These are phyloP conservation scores for Calonectria pseudoreteaudii DNA, from an alignment of 2,329 filamentous ascomycete species.

Conservation along the genomic window DNA sequence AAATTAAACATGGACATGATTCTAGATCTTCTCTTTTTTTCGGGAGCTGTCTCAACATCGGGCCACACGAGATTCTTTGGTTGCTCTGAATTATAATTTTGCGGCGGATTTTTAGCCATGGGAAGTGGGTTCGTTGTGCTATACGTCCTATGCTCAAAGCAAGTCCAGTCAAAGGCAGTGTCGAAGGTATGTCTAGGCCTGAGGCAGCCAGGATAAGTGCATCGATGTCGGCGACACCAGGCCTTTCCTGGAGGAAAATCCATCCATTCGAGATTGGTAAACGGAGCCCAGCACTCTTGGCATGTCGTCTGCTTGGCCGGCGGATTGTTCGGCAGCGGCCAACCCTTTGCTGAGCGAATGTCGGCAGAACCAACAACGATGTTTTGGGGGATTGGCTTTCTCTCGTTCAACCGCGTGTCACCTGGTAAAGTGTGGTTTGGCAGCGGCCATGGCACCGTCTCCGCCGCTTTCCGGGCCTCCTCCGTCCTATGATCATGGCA, in stretches of 20 bases:
- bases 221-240: slow-evolving; percentile 11
- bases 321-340: neutral
- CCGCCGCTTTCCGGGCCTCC: neutral
- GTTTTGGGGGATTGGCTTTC: neutral
- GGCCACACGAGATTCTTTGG: neutral
- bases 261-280: neutral
- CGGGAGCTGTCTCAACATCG: neutral
- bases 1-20: slow-evolving; percentile 18
- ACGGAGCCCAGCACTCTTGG: neutral
- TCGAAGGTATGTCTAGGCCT: neutral
- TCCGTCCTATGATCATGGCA: neutral
- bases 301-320: neutral
- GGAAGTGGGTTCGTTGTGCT: neutral
- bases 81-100: neutral
- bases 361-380: neutral
- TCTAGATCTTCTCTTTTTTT: slow-evolving; percentile 13
- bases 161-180: neutral
- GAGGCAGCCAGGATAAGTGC: neutral
- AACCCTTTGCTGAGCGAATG: neutral
- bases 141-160: neutral
- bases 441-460: neutral
- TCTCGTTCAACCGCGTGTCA: neutral
- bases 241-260: neutral
- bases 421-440: neutral
- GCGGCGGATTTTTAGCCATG: neutral